Evolutionary conservation across 129 eudicot genomes (phyloP).

Genomic region (Kitagawia praeruptora): DNA sequence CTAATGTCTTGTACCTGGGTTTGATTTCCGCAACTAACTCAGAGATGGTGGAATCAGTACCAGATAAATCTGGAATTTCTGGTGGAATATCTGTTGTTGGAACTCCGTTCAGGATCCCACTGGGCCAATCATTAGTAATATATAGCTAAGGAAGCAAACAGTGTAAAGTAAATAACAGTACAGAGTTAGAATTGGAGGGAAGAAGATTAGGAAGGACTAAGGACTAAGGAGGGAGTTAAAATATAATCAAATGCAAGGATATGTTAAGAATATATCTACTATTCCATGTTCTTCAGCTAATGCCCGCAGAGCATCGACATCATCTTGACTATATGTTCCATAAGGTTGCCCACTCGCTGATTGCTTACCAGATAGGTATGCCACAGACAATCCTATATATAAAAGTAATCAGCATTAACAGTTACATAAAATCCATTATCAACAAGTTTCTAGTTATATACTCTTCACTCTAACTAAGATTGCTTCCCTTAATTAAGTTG

Average conservation of each 20-base stretch:
- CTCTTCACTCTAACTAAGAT: not conserved
- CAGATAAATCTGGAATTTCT: conserved; percentile 56
- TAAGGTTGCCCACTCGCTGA: conserved; percentile 63
- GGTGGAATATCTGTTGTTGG: conserved; percentile 49
- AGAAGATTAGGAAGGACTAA: not conserved
- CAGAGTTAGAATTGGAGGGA: not conserved
- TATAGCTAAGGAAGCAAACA: conserved; percentile 42
- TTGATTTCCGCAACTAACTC: conserved; percentile 88
- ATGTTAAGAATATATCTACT: conserved; percentile 80
- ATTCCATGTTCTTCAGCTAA: conserved; percentile 89
- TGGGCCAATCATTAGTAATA: conserved; percentile 93
- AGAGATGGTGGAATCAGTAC: conserved; percentile 56
- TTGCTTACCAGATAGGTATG: conserved; percentile 89
- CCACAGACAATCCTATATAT: conserved; percentile 74
- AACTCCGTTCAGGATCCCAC: conserved; percentile 61
- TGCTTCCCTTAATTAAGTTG: not conserved
- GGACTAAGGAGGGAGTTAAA: not conserved
- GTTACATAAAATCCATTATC: not conserved
- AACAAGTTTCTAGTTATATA: not conserved
- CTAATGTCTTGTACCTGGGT: conserved; percentile 60
- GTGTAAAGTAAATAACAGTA: not conserved
- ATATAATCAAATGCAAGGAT: conserved; percentile 46
- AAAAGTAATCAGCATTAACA: conserved; percentile 26
- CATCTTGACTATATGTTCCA: conserved; percentile 90
- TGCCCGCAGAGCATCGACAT: conserved; percentile 86